Evolutionary conservation across 2,329 filamentous ascomycete species (phyloP).

Genomic region (Sporothrix curviconia): DNA sequence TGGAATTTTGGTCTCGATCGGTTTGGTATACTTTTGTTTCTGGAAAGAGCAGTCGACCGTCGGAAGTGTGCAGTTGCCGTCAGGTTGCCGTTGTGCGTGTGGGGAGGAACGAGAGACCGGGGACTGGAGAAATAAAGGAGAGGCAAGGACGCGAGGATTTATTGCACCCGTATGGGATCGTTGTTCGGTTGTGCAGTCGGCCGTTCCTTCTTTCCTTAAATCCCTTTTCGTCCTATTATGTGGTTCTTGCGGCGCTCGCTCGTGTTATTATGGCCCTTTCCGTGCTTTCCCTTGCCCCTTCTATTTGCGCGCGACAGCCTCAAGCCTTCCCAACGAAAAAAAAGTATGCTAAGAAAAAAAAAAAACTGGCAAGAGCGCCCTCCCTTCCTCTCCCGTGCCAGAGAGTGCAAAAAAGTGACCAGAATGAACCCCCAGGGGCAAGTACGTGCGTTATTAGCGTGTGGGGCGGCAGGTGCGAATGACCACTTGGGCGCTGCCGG

Average conservation of each 20-base stretch:
- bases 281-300: slow-evolving; percentile 9
- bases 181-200: neutral
- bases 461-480: neutral
- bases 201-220: neutral
- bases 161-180: neutral
- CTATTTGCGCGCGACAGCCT: slow-evolving; percentile 15
- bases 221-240: too few species aligned
- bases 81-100: neutral
- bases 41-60: neutral
- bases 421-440: too few species aligned
- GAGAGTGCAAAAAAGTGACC: too few species aligned
- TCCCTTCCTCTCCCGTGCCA: too few species aligned
- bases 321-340: slow-evolving; percentile 12
- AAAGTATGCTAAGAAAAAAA: neutral
- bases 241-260: neutral
- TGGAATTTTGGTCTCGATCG: neutral
- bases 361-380: neutral
- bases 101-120: neutral
- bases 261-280: too few species aligned
- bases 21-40: neutral
- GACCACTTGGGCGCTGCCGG: slow-evolving; percentile 5
- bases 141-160: slow-evolving; percentile 2
- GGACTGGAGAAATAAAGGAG: neutral
- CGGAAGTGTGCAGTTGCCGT: too few species aligned
- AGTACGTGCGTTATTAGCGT: slow-evolving; percentile 4